A percentile compares a stretch with the other conserved stretches of the same genome.
Evolutionary conservation across 371 early-diverging fungal species (phyloP).

Genomic region (Conidiobolus coronatus): DNA sequence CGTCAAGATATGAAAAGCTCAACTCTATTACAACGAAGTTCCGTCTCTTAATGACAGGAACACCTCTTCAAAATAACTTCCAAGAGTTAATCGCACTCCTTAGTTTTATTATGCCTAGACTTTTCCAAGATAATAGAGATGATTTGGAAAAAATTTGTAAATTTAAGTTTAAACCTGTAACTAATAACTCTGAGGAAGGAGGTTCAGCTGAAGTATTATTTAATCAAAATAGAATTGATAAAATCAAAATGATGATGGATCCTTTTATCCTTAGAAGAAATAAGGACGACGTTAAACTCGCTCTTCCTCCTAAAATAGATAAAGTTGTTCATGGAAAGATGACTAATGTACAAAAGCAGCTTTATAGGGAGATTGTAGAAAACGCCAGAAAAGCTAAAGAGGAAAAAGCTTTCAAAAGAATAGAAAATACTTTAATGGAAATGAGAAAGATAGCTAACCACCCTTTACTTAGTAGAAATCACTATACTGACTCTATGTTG

Average conservation of each 20-base stretch:
- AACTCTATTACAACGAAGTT: background rate
- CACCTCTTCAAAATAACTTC: slow-evolving; percentile 86
- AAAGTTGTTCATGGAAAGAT: background rate
- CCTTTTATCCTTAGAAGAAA: slow-evolving; percentile 63
- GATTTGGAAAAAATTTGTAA: background rate
- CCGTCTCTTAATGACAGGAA: slow-evolving; percentile 17
- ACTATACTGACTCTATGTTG: too few species aligned
- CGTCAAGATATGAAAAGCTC: background rate
- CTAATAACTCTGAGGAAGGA: background rate
- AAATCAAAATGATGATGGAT: slow-evolving; percentile 5
- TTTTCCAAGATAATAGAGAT: slow-evolving; percentile 32
- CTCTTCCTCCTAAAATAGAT: slow-evolving; percentile 65
- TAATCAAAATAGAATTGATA: slow-evolving; percentile 2
- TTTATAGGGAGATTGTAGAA: too few species aligned
- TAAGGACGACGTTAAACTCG: slow-evolving; percentile 59
- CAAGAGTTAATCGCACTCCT: slow-evolving; percentile 82
- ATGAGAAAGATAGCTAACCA: slow-evolving; percentile 72
- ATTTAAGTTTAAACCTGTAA: background rate
- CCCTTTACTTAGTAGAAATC: slow-evolving; percentile 17
- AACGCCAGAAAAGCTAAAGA: too few species aligned
- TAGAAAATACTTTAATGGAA: slow-evolving; percentile 26
- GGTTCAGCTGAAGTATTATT: background rate
- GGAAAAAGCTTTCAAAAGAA: too few species aligned
- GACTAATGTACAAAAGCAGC: too few species aligned
- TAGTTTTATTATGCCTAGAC: slow-evolving; percentile 70